Conservation (phyloP, 169 alveolate species). For the Neospora caninum region DNA sequence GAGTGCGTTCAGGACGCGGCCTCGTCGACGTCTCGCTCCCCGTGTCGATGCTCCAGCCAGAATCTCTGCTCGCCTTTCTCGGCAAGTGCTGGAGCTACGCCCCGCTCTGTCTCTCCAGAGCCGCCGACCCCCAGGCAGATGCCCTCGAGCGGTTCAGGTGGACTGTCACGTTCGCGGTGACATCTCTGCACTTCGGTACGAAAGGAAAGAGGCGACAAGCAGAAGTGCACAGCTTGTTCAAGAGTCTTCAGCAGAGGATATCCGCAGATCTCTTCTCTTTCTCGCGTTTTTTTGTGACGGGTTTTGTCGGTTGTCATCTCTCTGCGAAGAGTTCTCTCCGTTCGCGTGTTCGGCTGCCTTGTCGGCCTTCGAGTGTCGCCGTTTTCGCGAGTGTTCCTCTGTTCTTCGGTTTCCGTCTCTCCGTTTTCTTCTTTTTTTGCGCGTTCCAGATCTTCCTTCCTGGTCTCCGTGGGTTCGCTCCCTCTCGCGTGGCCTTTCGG, state of each 20-base stretch:
- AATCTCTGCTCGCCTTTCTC: not conserved
- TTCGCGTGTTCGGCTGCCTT: too few species aligned
- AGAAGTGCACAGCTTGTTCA: not conserved
- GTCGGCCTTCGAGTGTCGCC: too few species aligned
- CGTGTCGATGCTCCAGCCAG: not conserved
- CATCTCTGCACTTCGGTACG: constrained; percentile 9
- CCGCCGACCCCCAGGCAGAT: not conserved
- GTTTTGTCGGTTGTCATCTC: too few species aligned
- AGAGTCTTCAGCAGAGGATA: not conserved
- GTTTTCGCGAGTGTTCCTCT: too few species aligned
- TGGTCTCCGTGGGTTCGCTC: too few species aligned
- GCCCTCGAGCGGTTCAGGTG: constrained; percentile 16
- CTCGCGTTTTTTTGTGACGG: not conserved
- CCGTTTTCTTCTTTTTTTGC: too few species aligned
- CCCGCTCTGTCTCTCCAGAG: not conserved
- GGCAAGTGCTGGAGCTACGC: constrained; percentile 30
- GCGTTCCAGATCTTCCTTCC: too few species aligned
- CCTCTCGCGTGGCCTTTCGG: too few species aligned
- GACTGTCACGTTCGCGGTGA: not conserved
- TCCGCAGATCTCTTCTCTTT: not conserved
- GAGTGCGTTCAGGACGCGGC: not conserved
- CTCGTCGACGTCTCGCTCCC: not conserved
- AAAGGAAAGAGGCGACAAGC: not conserved
- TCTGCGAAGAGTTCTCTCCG: too few species aligned
- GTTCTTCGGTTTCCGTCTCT: too few species aligned